phyloP scores from a whole-genome alignment of 805 yeast genomes.

The Debaryomyces maramus region DNA sequence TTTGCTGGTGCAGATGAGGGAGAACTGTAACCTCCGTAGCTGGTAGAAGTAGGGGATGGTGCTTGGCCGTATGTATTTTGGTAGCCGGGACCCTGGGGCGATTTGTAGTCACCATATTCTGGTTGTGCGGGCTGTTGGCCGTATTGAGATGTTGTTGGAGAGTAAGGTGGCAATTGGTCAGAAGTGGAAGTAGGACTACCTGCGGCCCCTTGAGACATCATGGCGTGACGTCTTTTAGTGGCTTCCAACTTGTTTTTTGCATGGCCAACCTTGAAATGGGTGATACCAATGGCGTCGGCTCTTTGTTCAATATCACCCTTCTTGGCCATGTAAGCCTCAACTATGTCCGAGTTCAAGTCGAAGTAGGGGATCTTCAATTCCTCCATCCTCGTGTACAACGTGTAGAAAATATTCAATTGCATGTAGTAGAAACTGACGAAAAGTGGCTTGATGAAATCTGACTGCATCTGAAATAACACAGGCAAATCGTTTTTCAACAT shows the following conservation, averaged over 20 bases:
- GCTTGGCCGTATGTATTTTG: conserved; percentile 3
- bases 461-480: conserved; percentile 79
- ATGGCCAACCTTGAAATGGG: conserved; percentile 87
- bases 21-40: conserved; percentile 13
- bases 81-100: conserved; percentile 14
- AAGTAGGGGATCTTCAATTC: conserved; percentile 97
- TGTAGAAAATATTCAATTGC: conserved; percentile 96
- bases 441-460: conserved; percentile 88
- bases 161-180: conserved; percentile 36
- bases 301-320: conserved; percentile 90
- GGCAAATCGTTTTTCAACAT: conserved; percentile 92
- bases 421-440: conserved; percentile 93
- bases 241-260: conserved; percentile 82
- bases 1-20: conserved; percentile 10
- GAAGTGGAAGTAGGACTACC: conserved; percentile 20
- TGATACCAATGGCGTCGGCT: conserved; percentile 84
- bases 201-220: conserved; percentile 13
- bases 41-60: conserved; percentile 16
- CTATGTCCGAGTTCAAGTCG: conserved; percentile 79
- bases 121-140: conserved; percentile 16
- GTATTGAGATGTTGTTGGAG: conserved; percentile 29
- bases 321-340: conserved; percentile 74
- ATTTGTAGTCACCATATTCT: conserved; percentile 11
- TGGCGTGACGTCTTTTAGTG: conserved; percentile 71
- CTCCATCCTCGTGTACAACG: conserved; percentile 86